A percentile compares a stretch with the other conserved stretches of the same genome.
phyloP scores from a whole-genome alignment of 805 yeast genomes.

The Wickerhamomyces chambardii region DNA sequence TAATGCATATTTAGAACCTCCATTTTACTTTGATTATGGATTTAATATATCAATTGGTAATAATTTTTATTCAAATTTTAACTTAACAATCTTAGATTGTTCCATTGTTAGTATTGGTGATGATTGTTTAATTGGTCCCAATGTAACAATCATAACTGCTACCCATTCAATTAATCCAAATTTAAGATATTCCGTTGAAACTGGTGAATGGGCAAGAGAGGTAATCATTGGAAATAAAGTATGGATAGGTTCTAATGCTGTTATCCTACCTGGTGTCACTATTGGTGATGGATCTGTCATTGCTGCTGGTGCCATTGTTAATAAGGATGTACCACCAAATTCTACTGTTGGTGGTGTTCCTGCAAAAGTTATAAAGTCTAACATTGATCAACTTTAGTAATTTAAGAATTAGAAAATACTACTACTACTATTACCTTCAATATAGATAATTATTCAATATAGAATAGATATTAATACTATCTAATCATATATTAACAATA shows the following conservation, averaged over 20 bases:
- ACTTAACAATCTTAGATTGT: slow-evolving; percentile 44
- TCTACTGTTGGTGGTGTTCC: slow-evolving; percentile 60
- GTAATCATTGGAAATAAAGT: slow-evolving; percentile 54
- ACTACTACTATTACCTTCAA: background rate
- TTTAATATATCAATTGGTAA: slow-evolving; percentile 50
- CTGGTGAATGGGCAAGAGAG: slow-evolving; percentile 45
- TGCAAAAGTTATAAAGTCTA: slow-evolving; percentile 32
- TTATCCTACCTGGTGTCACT: slow-evolving; percentile 55
- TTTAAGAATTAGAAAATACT: background rate
- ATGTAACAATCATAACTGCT: slow-evolving; percentile 49
- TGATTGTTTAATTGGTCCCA: slow-evolving; percentile 54
- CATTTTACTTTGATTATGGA: slow-evolving; percentile 60
- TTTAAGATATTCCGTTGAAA: slow-evolving; percentile 21
- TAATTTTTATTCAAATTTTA: slow-evolving; percentile 52
- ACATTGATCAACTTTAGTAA: too few species aligned
- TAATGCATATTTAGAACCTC: slow-evolving; percentile 40
- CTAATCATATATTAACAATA: too few species aligned
- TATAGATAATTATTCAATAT: too few species aligned
- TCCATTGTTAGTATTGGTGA: slow-evolving; percentile 54
- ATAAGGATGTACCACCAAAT: slow-evolving; percentile 43
- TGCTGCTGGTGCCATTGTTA: slow-evolving; percentile 65
- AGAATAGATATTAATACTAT: too few species aligned
- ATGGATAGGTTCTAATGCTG: slow-evolving; percentile 55
- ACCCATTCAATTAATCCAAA: slow-evolving; percentile 51
- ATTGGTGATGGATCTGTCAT: slow-evolving; percentile 54